Conservation (phyloP, 305 asterid species). For the Vinca major region DNA sequence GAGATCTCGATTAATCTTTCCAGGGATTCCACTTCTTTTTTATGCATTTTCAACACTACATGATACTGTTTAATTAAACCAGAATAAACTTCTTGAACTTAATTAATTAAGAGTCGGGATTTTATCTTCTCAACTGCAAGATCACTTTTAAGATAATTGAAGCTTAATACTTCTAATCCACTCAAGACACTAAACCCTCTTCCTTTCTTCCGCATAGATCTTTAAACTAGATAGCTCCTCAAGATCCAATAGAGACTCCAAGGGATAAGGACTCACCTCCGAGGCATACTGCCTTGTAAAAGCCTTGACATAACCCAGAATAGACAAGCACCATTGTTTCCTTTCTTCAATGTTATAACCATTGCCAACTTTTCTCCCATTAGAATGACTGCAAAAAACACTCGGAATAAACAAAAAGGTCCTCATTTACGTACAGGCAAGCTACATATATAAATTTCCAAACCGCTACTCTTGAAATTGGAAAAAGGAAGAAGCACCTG, state of each 20-base stretch:
- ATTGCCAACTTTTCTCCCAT: slow-evolving; percentile 38
- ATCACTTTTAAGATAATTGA: too few species aligned
- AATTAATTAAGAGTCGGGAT: too few species aligned
- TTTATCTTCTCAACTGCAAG: not conserved
- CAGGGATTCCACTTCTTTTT: too few species aligned
- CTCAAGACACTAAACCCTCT: too few species aligned
- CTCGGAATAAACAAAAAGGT: slow-evolving; percentile 17
- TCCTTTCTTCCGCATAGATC: not conserved
- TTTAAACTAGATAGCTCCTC: not conserved
- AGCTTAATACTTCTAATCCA: not conserved
- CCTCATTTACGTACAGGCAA: not conserved
- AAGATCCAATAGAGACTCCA: slow-evolving; percentile 4
- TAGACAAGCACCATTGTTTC: slow-evolving; percentile 94
- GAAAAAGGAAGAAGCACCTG: slow-evolving; percentile 37
- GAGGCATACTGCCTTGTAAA: slow-evolving; percentile 88
- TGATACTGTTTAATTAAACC: too few species aligned
- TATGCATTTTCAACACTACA: too few species aligned
- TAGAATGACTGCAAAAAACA: slow-evolving; percentile 32
- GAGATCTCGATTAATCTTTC: too few species aligned
- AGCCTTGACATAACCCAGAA: slow-evolving; percentile 88
- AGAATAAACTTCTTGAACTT: too few species aligned
- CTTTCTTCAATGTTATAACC: slow-evolving; percentile 64
- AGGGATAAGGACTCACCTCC: slow-evolving; percentile 47
- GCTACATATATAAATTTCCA: not conserved
- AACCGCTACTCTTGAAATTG: slow-evolving; percentile 4